These are phyloP conservation scores for Sclerospora graminicola DNA, from an alignment of 352 stramenopile species.

Conservation along the genomic window DNA sequence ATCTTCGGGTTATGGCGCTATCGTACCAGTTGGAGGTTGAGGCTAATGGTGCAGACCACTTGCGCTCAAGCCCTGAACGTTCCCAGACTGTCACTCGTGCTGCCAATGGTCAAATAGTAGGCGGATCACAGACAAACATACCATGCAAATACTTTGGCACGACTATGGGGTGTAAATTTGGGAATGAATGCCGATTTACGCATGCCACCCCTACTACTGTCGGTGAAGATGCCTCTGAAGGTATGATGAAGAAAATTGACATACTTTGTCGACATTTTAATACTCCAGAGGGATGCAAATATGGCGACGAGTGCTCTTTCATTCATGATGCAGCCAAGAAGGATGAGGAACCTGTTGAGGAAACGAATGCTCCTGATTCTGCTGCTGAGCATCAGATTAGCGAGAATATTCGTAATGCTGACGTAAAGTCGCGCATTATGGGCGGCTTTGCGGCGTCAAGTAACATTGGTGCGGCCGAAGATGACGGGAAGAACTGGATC, in stretches of 20 bases:
- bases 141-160: constrained; percentile 77
- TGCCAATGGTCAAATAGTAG: constrained; percentile 58
- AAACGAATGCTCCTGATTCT: constrained; percentile 14
- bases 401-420: constrained; percentile 56
- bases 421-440: constrained; percentile 84
- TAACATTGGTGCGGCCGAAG: constrained; percentile 62
- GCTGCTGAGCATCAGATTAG: constrained; percentile 27
- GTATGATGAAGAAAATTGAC: constrained; percentile 41
- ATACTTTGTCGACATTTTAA: constrained; percentile 75
- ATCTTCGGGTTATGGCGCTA: constrained; percentile 83
- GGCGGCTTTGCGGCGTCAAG: constrained; percentile 66
- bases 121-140: constrained; percentile 30
- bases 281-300: constrained; percentile 59
- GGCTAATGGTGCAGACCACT: constrained; percentile 49
- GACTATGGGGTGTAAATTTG: constrained; percentile 75
- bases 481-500: constrained; percentile 87
- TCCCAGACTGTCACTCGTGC: constrained; percentile 55
- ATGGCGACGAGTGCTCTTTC: constrained; percentile 62
- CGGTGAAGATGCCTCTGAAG: constrained; percentile 11
- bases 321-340: constrained; percentile 42
- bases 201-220: constrained; percentile 31
- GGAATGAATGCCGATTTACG: constrained; percentile 68
- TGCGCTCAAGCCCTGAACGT: constrained; percentile 59
- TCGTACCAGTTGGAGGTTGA: constrained; percentile 81
- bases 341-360: neutral